phyloP scores from a whole-genome alignment of 1,284 basidiomycete species.

The Wallemia mellicola region DNA sequence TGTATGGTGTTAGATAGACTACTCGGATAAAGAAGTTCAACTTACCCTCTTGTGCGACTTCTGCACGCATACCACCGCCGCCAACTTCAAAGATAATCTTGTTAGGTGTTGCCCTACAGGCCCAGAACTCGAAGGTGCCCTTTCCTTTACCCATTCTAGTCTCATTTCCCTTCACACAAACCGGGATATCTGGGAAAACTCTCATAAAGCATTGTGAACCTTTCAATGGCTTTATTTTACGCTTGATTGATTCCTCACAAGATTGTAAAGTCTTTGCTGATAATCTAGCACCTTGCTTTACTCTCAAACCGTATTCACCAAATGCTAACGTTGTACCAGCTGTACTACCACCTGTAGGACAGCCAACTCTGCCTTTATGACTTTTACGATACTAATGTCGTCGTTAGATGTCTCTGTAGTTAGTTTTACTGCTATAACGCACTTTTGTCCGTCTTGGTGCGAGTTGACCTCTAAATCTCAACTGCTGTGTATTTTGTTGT shows the following conservation, averaged over 20 bases:
- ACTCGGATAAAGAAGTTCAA: too few species aligned
- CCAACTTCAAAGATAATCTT: slow-evolving; percentile 86
- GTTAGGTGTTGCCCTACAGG: slow-evolving; percentile 56
- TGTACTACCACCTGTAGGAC: slow-evolving; percentile 60
- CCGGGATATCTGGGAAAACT: slow-evolving; percentile 86
- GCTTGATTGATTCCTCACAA: slow-evolving; percentile 61
- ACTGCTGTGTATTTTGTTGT: not conserved
- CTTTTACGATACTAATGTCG: slow-evolving; percentile 31
- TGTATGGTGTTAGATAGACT: slow-evolving; percentile 16
- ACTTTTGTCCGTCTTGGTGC: slow-evolving; percentile 45
- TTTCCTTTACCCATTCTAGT: slow-evolving; percentile 99
- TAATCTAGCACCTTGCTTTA: slow-evolving; percentile 56
- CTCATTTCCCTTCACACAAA: slow-evolving; percentile 96
- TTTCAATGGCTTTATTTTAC: slow-evolving; percentile 71
- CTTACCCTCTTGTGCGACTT: slow-evolving; percentile 70
- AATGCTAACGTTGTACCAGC: slow-evolving; percentile 78
- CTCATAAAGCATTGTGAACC: slow-evolving; percentile 63
- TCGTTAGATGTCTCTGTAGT: not conserved
- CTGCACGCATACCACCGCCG: slow-evolving; percentile 62
- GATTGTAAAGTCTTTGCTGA: slow-evolving; percentile 69
- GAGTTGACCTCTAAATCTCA: slow-evolving; percentile 26
- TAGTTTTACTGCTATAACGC: not conserved
- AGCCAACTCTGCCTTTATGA: slow-evolving; percentile 58
- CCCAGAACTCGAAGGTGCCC: slow-evolving; percentile 91
- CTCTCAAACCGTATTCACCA: slow-evolving; percentile 70